Evolutionary conservation across 2,329 filamentous ascomycete species (phyloP), one percentile per base, ranked within the genome.

Genomic region (Aspergillus oerlinghausenensis): DNA sequence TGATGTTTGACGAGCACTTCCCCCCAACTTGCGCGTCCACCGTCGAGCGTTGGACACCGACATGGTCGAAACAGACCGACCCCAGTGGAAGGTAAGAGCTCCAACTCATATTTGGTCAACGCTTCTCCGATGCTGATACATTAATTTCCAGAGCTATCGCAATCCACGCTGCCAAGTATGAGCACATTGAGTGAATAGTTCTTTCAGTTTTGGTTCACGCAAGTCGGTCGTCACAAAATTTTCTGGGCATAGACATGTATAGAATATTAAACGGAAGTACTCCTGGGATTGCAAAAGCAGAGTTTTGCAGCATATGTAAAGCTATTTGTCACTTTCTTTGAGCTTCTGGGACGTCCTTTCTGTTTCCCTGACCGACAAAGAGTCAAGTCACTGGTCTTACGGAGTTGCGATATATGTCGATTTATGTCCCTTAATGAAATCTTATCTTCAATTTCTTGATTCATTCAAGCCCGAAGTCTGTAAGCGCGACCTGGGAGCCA

Each of bases 1-100:
- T 80, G 74, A 97, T 99, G 93, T 99, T 97, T 73, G 94, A 99
- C 75, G 93, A 99, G 83, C 93, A 95, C 77, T 99, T 97, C 84
- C 94, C 94, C 49, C 84, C 87, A 55, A 88, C 88, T 70, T 97
- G 93, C 73, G 95, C 94, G 8, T 87, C 85, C 58, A 99, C 94
- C 7, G 94, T 99, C 54, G 89, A 90, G 89, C 84, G 94, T 70
- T 99, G 94, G 95, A 92, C 90, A 56, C 94, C 94, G 28, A 99
- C 90, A 40, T 99, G 94, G 94, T 96, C 90, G 55, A 89, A 96
- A 75, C 92, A 97, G 84, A 90, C 86, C 26, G 94, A 99, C 75
- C 94, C 94, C 59, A 96, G 90, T 76, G 95, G 94, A 80, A 85
- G 91, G 89, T 91, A 75, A 76, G 79, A 66, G 50, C 48, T 43